These are phyloP conservation scores for Oryza nivara DNA, from an alignment of 176 grass and related monocot species.

Conservation along the genomic window DNA sequence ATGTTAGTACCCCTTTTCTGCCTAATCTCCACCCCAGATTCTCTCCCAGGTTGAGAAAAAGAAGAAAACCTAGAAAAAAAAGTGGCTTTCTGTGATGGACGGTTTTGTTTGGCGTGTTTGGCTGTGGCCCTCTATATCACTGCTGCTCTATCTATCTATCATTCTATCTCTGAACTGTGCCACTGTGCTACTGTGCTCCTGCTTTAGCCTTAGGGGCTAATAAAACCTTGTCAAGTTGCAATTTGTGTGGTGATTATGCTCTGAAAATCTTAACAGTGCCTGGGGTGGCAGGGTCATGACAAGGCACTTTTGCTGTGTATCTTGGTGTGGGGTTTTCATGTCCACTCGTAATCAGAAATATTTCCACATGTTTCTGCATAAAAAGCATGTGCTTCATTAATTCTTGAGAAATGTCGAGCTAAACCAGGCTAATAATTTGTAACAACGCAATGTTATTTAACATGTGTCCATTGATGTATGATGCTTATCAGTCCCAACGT, in stretches of 20 bases:
- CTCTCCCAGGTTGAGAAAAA: neutral
- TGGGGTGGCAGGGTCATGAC: neutral
- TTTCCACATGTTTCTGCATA: neutral
- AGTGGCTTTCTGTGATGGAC: neutral
- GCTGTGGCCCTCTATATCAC: neutral
- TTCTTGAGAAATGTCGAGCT: neutral
- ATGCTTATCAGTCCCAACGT: too few relatives aligned
- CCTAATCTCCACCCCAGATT: neutral
- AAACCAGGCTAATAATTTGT: neutral
- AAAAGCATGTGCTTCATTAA: neutral
- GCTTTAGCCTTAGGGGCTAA: neutral
- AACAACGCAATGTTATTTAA: neutral
- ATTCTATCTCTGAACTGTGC: neutral
- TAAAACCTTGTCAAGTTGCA: constrained; percentile 8
- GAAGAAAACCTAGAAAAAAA: constrained; percentile 17
- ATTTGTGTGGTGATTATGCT: neutral
- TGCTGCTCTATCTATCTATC: neutral
- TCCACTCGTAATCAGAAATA: neutral
- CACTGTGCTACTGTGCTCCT: neutral
- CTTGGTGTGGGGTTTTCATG: neutral
- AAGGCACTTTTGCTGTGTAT: neutral
- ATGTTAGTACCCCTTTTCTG: neutral
- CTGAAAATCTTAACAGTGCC: neutral
- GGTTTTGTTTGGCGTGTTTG: constrained; percentile 11
- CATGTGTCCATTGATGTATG: neutral